Evolutionary conservation across 306 rosid genomes (phyloP).

Genomic region (Datisca glomerata): DNA sequence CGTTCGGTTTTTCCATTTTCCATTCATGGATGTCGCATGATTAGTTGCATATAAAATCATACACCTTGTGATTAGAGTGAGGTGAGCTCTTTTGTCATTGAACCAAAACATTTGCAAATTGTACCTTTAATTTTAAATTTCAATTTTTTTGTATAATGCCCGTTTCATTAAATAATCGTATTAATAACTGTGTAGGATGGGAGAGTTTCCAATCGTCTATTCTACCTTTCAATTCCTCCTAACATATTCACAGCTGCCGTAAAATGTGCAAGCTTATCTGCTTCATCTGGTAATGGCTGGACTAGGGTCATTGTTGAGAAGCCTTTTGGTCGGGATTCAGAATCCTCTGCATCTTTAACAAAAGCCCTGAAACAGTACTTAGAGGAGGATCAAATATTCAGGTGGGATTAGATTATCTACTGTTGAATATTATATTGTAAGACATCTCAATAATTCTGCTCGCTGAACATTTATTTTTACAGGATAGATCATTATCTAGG

Average conservation of each 20-base stretch:
- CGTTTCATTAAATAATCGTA: not conserved
- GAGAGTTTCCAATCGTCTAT: constrained; percentile 73
- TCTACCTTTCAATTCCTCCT: constrained; percentile 85
- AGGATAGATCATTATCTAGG: constrained; percentile 94
- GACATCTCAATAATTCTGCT: not conserved
- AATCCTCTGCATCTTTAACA: constrained; percentile 87
- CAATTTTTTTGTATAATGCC: not conserved
- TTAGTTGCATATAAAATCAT: no score
- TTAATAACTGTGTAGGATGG: constrained; percentile 48
- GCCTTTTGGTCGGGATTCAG: constrained; percentile 92
- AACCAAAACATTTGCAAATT: no score
- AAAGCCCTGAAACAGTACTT: constrained; percentile 65
- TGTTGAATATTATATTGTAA: no score
- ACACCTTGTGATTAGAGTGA: no score
- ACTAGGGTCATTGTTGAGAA: constrained; percentile 94
- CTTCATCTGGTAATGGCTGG: constrained; percentile 84
- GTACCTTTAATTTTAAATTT: no score
- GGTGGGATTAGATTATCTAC: no score
- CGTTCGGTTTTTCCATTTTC: no score
- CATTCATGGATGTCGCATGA: no score
- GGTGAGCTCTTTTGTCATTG: no score
- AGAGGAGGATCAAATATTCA: constrained; percentile 83
- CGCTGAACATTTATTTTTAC: constrained; percentile 8
- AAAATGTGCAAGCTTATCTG: constrained; percentile 62
- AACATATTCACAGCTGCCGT: constrained; percentile 76